A percentile compares a stretch with the other conserved stretches of the same genome.
phyloP scores from a whole-genome alignment of 2,329 filamentous ascomycete genomes.

The Phaeosphaeria sp. region DNA sequence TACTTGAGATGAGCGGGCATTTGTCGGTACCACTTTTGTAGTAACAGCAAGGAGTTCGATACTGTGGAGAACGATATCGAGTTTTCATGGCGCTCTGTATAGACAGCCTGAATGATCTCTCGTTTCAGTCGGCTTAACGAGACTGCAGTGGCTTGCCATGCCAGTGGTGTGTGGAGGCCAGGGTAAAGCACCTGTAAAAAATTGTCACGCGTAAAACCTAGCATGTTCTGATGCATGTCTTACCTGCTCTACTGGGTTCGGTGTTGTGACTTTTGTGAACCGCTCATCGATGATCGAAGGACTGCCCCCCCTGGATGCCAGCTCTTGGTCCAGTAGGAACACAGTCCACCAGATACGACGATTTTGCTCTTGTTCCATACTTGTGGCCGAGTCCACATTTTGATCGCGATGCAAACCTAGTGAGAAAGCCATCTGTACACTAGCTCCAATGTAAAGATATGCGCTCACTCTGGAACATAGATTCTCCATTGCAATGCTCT shows the following conservation, averaged over 20 bases:
- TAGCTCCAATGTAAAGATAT: constrained; percentile 46
- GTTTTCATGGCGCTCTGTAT: constrained; percentile 39
- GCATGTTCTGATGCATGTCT: background rate
- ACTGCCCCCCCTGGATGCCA: constrained; percentile 44
- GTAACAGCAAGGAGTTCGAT: constrained; percentile 36
- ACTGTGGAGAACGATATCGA: constrained; percentile 45
- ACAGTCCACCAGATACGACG: constrained; percentile 49
- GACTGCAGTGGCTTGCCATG: constrained; percentile 39
- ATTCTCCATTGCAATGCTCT: constrained; percentile 46
- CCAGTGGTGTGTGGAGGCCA: constrained; percentile 43
- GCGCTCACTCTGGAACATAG: constrained; percentile 43
- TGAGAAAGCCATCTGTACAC: constrained; percentile 46
- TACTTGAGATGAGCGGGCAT: constrained; percentile 43
- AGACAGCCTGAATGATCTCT: constrained; percentile 43
- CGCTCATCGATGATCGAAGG: constrained; percentile 44
- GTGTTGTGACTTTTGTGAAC: constrained; percentile 38
- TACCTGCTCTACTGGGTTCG: constrained; percentile 43
- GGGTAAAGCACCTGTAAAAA: constrained; percentile 35
- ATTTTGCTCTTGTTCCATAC: constrained; percentile 42
- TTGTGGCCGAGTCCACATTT: constrained; percentile 30
- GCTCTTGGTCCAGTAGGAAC: constrained; percentile 44
- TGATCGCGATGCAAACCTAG: constrained; percentile 46
- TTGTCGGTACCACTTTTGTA: constrained; percentile 42
- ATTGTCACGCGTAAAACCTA: background rate
- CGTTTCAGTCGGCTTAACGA: constrained; percentile 42